Percentiles rank a stretch among this genome's conserved stretches.
Evolutionary conservation across 2,329 filamentous ascomycete species (phyloP).

Genomic region (Dothidotthia symphoricarpi): DNA sequence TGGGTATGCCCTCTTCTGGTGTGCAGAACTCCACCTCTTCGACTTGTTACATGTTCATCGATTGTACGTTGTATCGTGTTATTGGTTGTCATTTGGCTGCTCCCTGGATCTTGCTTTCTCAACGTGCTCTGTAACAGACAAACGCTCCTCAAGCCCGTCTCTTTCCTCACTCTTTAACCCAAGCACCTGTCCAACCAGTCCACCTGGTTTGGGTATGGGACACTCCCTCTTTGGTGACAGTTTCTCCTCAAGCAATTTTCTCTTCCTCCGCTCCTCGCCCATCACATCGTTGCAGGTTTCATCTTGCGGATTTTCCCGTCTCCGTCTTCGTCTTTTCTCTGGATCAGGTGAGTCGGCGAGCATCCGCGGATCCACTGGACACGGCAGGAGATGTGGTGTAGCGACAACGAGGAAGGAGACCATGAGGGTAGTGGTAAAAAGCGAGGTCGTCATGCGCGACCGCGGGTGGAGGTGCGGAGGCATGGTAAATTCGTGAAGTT

Average conservation of each 20-base stretch:
- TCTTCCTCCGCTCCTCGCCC: slow-evolving; percentile 20
- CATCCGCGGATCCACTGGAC: slow-evolving; percentile 73
- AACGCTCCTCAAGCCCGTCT: slow-evolving; percentile 14
- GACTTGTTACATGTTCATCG: too few species aligned
- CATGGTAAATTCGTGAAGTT: slow-evolving; percentile 51
- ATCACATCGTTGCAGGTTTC: slow-evolving; percentile 21
- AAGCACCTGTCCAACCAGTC: slow-evolving; percentile 71
- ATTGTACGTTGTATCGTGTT: background rate
- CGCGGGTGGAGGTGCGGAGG: slow-evolving; percentile 85
- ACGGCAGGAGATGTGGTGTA: slow-evolving; percentile 85
- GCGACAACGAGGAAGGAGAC: slow-evolving; percentile 90
- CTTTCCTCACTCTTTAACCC: slow-evolving; percentile 57
- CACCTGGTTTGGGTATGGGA: slow-evolving; percentile 86
- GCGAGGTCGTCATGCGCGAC: slow-evolving; percentile 86
- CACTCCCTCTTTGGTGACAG: slow-evolving; percentile 64
- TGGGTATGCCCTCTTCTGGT: too few species aligned
- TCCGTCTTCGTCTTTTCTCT: slow-evolving; percentile 40
- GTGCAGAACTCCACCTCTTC: too few species aligned
- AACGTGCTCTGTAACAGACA: slow-evolving; percentile 7
- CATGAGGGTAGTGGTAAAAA: slow-evolving; percentile 90
- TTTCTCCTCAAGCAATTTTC: slow-evolving; percentile 19
- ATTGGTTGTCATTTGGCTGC: background rate
- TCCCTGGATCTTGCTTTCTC: slow-evolving; percentile 6
- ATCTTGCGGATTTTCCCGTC: slow-evolving; percentile 39
- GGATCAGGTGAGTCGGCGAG: slow-evolving; percentile 65